Conservation (phyloP, 2,329 filamentous ascomycete species). For the Alternaria sp. region DNA sequence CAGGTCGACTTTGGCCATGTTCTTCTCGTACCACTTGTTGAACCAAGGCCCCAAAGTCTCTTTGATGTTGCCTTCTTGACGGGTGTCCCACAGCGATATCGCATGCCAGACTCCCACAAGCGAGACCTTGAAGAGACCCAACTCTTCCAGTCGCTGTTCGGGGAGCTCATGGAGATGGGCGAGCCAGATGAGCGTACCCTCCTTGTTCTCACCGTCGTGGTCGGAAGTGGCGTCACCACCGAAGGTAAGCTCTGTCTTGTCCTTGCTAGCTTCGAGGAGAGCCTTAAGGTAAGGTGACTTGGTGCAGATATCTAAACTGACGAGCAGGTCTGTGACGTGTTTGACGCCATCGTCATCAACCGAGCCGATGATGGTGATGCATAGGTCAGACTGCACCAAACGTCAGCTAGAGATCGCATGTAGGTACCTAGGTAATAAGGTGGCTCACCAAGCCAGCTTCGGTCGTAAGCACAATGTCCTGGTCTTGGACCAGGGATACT, state of each 20-base stretch:
- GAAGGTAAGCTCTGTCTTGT: constrained; percentile 15
- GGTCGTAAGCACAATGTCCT: constrained; percentile 12
- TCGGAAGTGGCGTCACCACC: constrained; percentile 10
- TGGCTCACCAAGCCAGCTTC: neutral
- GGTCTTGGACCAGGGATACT: constrained; percentile 10
- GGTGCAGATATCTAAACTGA: constrained; percentile 5
- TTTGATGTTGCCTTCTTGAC: constrained; percentile 7
- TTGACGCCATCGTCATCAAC: constrained; percentile 7
- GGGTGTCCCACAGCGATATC: constrained; percentile 7
- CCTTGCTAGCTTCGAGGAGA: constrained; percentile 2
- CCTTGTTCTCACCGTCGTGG: constrained; percentile 12
- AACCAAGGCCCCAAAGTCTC: constrained; percentile 15
- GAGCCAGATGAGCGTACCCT: constrained; percentile 15
- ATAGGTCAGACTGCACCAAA: constrained; percentile 7
- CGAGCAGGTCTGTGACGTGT: constrained; percentile 17
- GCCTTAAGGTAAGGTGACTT: constrained; percentile 11
- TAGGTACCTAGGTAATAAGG: no score
- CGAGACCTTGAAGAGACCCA: constrained; percentile 18
- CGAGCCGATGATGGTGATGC: constrained; percentile 14
- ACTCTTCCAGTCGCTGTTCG: constrained; percentile 11
- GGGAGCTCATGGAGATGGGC: constrained; percentile 18
- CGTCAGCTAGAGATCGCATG: neutral
- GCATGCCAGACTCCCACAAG: constrained; percentile 17
- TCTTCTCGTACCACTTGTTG: constrained; percentile 15
- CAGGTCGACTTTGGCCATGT: constrained; percentile 3